Conservation (phyloP, 2,329 filamentous ascomycete species). For the Coniella vitis region DNA sequence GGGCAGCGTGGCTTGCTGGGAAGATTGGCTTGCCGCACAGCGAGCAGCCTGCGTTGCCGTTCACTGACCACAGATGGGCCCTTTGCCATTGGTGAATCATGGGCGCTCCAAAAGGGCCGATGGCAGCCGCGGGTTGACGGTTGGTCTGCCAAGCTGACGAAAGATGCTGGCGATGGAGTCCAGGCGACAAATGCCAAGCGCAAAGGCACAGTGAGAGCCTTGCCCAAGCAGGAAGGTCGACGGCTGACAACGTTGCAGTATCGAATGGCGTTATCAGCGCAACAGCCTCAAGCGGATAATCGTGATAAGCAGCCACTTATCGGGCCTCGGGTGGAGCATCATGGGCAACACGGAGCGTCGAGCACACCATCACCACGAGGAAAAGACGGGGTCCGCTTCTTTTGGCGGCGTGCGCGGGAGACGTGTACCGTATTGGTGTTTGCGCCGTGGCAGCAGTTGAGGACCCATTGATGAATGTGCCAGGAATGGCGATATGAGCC, state of each 20-base stretch:
- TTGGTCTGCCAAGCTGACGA: too few species aligned
- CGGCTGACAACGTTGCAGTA: conserved; percentile 6
- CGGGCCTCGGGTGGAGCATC: too few species aligned
- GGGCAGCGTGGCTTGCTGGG: too few species aligned
- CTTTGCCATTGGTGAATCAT: too few species aligned
- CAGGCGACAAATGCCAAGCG: background rate
- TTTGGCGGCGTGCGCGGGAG: background rate
- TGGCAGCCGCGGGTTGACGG: background rate
- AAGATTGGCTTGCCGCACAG: too few species aligned
- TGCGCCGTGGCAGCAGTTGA: background rate
- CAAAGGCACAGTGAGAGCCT: background rate
- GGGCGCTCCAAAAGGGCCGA: background rate
- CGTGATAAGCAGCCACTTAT: background rate
- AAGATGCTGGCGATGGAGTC: too few species aligned
- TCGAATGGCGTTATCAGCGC: conserved; percentile 7
- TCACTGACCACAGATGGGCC: too few species aligned
- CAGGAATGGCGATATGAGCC: background rate
- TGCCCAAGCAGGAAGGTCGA: conserved; percentile 6
- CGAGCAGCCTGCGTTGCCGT: too few species aligned
- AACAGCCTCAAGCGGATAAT: background rate
- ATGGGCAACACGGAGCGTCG: too few species aligned
- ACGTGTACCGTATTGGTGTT: background rate
- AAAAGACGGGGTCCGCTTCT: background rate
- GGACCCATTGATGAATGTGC: too few species aligned
- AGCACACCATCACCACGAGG: background rate